Base-by-base conservation (phyloP, 2,329 filamentous ascomycete species). In the Colletotrichum simmondsii region DNA sequence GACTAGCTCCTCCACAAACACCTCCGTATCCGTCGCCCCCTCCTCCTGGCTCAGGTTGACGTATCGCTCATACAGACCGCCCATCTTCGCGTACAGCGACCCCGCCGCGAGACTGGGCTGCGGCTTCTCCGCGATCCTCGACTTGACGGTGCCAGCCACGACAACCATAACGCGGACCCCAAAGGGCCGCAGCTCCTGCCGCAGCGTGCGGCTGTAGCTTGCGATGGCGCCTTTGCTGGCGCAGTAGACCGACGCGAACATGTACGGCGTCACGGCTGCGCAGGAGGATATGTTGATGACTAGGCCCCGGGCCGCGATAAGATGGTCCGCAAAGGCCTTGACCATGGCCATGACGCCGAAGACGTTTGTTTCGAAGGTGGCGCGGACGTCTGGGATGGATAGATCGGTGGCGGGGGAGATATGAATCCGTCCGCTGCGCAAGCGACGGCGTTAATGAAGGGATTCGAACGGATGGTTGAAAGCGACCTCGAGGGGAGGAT, bases 161-260 rank as follows among this genome's bases (percentile, higher is more conserved):
- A 85, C 85, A 30, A 88, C 85, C 85, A 89, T 89, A 78, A 90
- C 88, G 75, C 88, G 85, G 11, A 90, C 87, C 76, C 83, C 83
- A 58, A 89, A 86, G 1, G 87, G 88, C 59, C 82, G 81, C 49
- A 90, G 83, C 76, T 90, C 88, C 61, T 87, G 79, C 35, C 88
- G 86, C 32, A 90, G 80, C 0, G 83, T 85, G 71, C 87, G 87
- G 57, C 87, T 88, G 81, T 88, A 90, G 8, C 83, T 80, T 67
- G 83, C 83, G 46, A 90, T 81, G 70, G 88, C 88, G 67, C 84
- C 87, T 82, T 90, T 90, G 77, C 83, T 84, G 26, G 87, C 87
- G 75, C 85, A 85, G 82, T 90, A 90, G 74, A 85, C 83, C 65
- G 85, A 82, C 16, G 84, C 87, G 75, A 89, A 90, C 42, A 87